These are phyloP conservation scores for Cladosporium halotolerans DNA, from an alignment of 2,329 filamentous ascomycete species.

Conservation along the genomic window DNA sequence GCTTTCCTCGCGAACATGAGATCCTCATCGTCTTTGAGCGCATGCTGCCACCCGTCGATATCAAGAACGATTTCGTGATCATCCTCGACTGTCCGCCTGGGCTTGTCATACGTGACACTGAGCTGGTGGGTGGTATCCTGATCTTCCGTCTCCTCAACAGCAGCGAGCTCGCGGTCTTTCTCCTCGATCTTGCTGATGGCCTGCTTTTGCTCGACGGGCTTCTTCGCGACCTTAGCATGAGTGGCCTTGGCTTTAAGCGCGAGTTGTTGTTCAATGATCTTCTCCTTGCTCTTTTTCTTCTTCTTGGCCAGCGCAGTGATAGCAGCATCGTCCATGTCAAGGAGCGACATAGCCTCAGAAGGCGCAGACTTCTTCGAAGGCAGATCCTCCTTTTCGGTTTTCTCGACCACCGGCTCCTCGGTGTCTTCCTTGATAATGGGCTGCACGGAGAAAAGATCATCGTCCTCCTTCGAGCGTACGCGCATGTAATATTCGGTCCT, in stretches of 20 bases:
- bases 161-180: conserved; percentile 42
- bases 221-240: conserved; percentile 24
- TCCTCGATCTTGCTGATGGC: conserved; percentile 32
- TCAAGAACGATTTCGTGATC: conserved; percentile 59
- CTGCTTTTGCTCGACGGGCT: conserved; percentile 26
- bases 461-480: conserved; percentile 78
- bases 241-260: conserved; percentile 44
- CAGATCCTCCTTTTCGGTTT: conserved; percentile 24
- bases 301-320: conserved; percentile 37
- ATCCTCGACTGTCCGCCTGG: conserved; percentile 60
- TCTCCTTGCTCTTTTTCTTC: conserved; percentile 70
- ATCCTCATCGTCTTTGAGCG: conserved; percentile 65
- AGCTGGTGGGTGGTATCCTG: conserved; percentile 47
- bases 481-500: conserved; percentile 62
- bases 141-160: conserved; percentile 34
- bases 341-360: conserved; percentile 13
- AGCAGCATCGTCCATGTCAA: conserved; percentile 12
- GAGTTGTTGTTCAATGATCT: conserved; percentile 63
- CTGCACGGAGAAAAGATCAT: conserved; percentile 67
- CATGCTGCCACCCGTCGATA: conserved; percentile 62
- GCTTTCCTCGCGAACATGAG: conserved; percentile 50
- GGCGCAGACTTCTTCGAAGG: conserved; percentile 1
- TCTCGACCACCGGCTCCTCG: conserved; percentile 10
- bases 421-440: conserved; percentile 44
- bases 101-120: conserved; percentile 54